Evolutionary conservation across 179 eudicot species (phyloP).

Genomic region (Beta lomatogona): DNA sequence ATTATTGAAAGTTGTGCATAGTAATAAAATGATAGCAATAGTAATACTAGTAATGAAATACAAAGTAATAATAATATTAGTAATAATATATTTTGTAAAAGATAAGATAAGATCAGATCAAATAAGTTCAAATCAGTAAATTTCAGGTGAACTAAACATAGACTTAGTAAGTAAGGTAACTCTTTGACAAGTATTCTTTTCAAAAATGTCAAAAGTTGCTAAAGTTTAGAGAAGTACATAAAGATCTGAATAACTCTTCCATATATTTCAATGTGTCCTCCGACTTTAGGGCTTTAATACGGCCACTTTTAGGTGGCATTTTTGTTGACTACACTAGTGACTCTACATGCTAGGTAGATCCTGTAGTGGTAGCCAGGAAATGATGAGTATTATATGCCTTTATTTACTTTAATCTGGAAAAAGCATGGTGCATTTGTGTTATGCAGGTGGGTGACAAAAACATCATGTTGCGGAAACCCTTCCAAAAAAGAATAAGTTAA

Average conservation of each 20-base stretch:
- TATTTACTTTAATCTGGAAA: neutral
- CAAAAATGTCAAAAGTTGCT: neutral
- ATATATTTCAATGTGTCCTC: neutral
- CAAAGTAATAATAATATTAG: too few species aligned
- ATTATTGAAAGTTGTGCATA: too few species aligned
- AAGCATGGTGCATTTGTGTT: neutral
- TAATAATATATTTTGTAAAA: too few species aligned
- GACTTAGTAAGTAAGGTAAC: too few species aligned
- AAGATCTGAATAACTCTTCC: too few species aligned
- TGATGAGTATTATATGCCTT: neutral
- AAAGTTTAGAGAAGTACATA: neutral
- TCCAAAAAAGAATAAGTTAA: neutral
- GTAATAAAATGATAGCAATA: too few species aligned
- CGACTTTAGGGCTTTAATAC: neutral
- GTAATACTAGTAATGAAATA: too few species aligned
- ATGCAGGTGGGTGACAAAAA: slow-evolving; percentile 2
- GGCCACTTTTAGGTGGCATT: neutral
- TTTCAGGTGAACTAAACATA: too few species aligned
- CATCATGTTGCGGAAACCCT: slow-evolving; percentile 3
- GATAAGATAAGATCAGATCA: too few species aligned
- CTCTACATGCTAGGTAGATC: neutral
- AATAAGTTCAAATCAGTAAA: too few species aligned
- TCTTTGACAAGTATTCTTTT: too few species aligned
- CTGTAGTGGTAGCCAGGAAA: neutral
- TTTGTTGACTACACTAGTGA: neutral